Evolutionary conservation across 257 asterid genomes (phyloP), one percentile per base, ranked within the genome.

Genomic region (Plectranthus barbatus): DNA sequence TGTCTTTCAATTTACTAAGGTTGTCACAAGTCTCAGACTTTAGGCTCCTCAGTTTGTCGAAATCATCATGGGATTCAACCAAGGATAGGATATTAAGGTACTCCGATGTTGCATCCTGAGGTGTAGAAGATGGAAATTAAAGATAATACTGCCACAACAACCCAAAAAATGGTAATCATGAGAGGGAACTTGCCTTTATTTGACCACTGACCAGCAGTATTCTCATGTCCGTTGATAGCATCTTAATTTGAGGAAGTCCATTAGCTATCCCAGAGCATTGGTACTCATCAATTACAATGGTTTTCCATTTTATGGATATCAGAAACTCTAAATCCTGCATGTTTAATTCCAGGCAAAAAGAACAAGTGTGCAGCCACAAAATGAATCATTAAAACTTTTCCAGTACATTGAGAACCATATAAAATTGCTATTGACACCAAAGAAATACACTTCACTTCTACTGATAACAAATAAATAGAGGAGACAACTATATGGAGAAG

Each of bases 291-390:
- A 86, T 68, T 45, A 84, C 66, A 70, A 84, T 55, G 53, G 78
- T 79, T 72, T 83, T 80, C 90, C 93, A 86, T 50, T 57, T 75
- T 72, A 82, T 65, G 72, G 70, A 31, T 34, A 56, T 76, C 55
- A 86, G 49, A 51, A 68, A 51, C 54, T 79, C 79, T 19, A 75
- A 51, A 76, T 84, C 95, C 95, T 86, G 80, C 75, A 86, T 45
- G 40, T 49, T 41, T n/a, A 9, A 53, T 34, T 26, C 33, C 55
- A 62, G 36, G 34, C 61, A 60, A 23, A 64, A n/a, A 17, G 15
- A 33, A 33, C 15, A 31, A 33, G 5, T 37, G 59, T 59, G 45
- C 48, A 70, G 54, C 55, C 8, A 47, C 56, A 40, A 33, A 17
- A 24, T 66, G 48, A 14, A 53, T 62, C 29, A 33, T 6, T 44